A percentile compares a stretch with the other conserved stretches of the same genome.
phyloP scores from a whole-genome alignment of 2,329 filamentous ascomycete genomes.

The Botrytis tulipae region DNA sequence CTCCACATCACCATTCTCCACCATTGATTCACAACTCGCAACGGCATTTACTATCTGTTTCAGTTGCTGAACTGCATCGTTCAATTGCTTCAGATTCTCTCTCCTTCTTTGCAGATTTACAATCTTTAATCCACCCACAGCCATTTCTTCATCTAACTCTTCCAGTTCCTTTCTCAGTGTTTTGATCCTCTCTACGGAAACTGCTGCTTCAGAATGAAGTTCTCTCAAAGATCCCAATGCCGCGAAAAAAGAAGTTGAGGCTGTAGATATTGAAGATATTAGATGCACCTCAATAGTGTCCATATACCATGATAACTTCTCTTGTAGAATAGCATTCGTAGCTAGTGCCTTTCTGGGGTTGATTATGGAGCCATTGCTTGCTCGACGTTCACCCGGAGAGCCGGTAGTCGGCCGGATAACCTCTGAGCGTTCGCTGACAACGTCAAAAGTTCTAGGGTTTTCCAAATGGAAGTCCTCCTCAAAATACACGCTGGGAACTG shows the following conservation, averaged over 20 bases:
- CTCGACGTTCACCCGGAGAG: conserved; percentile 52
- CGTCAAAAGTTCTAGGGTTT: conserved; percentile 92
- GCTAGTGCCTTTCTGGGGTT: conserved; percentile 81
- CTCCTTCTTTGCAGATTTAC: conserved; percentile 77
- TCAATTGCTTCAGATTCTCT: conserved; percentile 81
- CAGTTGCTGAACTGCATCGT: conserved; percentile 80
- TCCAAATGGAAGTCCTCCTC: conserved; percentile 94
- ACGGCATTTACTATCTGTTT: conserved; percentile 74
- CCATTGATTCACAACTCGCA: conserved; percentile 71
- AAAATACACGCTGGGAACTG: conserved; percentile 90
- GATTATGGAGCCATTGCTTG: conserved; percentile 55
- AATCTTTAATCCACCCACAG: conserved; percentile 78
- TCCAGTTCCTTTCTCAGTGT: conserved; percentile 74
- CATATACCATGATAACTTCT: conserved; percentile 99
- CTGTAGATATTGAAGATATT: conserved; percentile 92
- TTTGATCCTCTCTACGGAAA: conserved; percentile 86
- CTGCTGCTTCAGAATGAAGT: conserved; percentile 85
- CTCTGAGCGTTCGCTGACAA: conserved; percentile 93
- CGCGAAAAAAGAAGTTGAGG: conserved; percentile 94
- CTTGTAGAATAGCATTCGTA: conserved; percentile 94
- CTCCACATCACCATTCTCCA: conserved; percentile 82
- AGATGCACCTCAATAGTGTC: conserved; percentile 97
- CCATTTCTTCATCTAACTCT: conserved; percentile 82
- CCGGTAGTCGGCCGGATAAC: conserved; percentile 66
- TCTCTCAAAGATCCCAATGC: conserved; percentile 88